Base-by-base conservation (phyloP, 2,329 filamentous ascomycete species). In the Arthrinium puccinioides region DNA sequence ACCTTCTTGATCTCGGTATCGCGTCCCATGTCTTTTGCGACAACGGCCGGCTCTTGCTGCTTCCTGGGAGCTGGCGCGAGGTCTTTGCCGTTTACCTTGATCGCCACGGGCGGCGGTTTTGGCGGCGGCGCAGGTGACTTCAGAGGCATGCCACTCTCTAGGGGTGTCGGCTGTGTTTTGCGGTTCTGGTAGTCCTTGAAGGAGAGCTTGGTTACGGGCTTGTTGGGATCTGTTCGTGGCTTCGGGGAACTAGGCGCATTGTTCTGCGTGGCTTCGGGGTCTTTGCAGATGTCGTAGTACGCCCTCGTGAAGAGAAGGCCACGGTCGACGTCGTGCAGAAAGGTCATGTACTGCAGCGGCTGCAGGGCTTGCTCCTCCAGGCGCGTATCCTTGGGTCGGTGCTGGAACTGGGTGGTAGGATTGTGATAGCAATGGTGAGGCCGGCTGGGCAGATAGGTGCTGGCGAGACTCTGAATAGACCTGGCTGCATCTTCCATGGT, bases 151-250 rank as follows among this genome's bases (percentile, higher is more conserved):
- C 43, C 33, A 34, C 54, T 53, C 14, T 48, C 44, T 9, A 41
- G 31, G 14, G 30, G 20, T 14, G 23, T 25, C 9, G 23, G 7
- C 28, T 36, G 32, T 9, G 33, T 60, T 52, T 70, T 71, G 53
- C 72, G 71, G 43, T 72, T 77, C 56, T 72, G 73, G 48, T 77
- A 79, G 52, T 78, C 74, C 55, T 70, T 74, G 42, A 79, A 56
- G 11, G 73, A 75, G 45, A 78, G 53, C 54, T 76, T 75, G 33
- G 58, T 63, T 30, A 56, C 51, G 14, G 57, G 52, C 60, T 74
- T 75, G 55, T 68, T 75, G 46, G 53, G 47, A 40, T 50, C 49
- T 37, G 30, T 42, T 42, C 36, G 54, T 29, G 42, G 43, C n/a
- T 40, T 48, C 10, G 48, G 33, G 21, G 47, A 42, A 15, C 39